Base-by-base conservation (phyloP, 139 green algal genomes). In the Dunaliella primolecta region DNA sequence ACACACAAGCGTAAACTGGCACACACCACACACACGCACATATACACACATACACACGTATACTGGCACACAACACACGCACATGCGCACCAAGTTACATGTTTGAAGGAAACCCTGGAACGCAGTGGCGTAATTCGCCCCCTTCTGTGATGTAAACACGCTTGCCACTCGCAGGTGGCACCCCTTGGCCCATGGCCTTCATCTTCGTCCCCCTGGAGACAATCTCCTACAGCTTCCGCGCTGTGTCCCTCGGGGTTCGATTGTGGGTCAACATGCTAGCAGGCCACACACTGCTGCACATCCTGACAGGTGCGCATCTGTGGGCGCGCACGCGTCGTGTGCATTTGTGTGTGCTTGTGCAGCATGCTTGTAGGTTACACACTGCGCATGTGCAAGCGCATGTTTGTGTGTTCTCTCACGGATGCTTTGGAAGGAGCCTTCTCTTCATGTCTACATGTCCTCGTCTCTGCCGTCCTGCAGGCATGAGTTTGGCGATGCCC, bases 261-360 rank as follows among this genome's bases (percentile, higher is more conserved):
- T 74, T 91, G 84, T 91, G 88, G 88, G 88, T 89, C 55, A 91
- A 91, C 81, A 91, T 91, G 88, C 78, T 91, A 70, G 88, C 88
- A n/a, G 88, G 88, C 1, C 88, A 91, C 84, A 89, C 86, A 27
- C 86, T 91, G 84, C 86, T 91, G 77, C 88, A 91, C 88, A 91
- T 91, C 55, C 81, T 91, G 81, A 91, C 88, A 70, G 88, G 88
- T 86, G 86, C 36, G 3, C 70, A 64, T 64, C 46, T n/a, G n/a
- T n/a, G n/a, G n/a, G n/a, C n/a, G n/a, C n/a, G n/a, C n/a, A n/a
- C n/a, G n/a, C n/a, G n/a, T n/a, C n/a, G n/a, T n/a, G n/a, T n/a
- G n/a, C n/a, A n/a, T n/a, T n/a, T n/a, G n/a, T n/a, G n/a, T n/a
- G n/a, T n/a, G n/a, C n/a, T 74, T 23, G 75, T 32, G 24, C 75